Evolutionary conservation across 2,329 filamentous ascomycete genomes (phyloP).

Genomic region (Pseudopithomyces maydicus): DNA sequence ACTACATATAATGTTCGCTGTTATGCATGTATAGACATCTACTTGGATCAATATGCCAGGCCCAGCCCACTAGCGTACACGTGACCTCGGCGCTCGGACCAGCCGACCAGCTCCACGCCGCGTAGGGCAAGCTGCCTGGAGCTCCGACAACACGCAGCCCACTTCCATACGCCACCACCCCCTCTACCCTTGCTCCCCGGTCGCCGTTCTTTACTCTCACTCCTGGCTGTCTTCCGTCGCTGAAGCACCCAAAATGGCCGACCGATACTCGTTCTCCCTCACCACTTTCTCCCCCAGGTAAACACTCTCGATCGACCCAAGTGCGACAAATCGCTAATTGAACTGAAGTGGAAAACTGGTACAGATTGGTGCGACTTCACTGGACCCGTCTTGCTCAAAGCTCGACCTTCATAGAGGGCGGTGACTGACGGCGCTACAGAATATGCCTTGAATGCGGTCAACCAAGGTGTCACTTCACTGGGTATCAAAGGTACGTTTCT

Average conservation of each 20-base stretch:
- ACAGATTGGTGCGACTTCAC: slow-evolving; percentile 76
- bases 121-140: slow-evolving; percentile 6
- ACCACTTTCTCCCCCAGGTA: slow-evolving; percentile 99
- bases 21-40: too few relatives aligned
- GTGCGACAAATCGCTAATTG: slow-evolving; percentile 52
- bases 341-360: slow-evolving; percentile 88
- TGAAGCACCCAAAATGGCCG: slow-evolving; percentile 70
- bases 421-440: slow-evolving; percentile 60
- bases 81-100: background rate
- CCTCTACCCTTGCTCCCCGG: background rate
- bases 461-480: slow-evolving; percentile 97
- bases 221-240: slow-evolving; percentile 1
- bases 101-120: background rate
- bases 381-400: background rate
- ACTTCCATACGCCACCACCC: slow-evolving; percentile 11
- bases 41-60: too few relatives aligned
- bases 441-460: slow-evolving; percentile 98
- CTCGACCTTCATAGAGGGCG: slow-evolving; percentile 13
- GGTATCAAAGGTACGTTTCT: slow-evolving; percentile 85
- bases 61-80: background rate
- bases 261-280: slow-evolving; percentile 98
- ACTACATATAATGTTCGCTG: too few relatives aligned
- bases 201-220: slow-evolving; percentile 3
- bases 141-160: slow-evolving; percentile 27
- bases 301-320: slow-evolving; percentile 40